phyloP scores from a whole-genome alignment of 2,329 filamentous ascomycete genomes.

The Rhynchosporium secalis region DNA sequence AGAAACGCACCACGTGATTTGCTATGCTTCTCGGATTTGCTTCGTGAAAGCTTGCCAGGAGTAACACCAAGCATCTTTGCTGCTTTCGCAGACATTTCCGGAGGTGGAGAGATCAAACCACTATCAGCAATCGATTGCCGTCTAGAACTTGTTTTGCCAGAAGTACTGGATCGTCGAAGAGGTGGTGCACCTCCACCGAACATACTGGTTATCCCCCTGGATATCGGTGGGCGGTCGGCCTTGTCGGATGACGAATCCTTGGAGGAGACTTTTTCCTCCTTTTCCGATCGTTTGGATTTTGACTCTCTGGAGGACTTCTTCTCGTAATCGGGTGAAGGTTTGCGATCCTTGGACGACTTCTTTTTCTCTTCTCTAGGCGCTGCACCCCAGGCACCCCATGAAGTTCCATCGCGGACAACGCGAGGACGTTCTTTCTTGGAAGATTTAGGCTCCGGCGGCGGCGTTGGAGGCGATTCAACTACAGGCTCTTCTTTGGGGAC shows the following conservation, averaged over 20 bases:
- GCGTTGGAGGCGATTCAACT: constrained; percentile 36
- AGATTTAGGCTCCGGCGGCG: constrained; percentile 48
- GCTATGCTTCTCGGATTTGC: constrained; percentile 50
- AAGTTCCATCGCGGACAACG: constrained; percentile 66
- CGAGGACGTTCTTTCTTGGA: constrained; percentile 76
- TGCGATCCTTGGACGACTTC: constrained; percentile 39
- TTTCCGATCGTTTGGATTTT: constrained; percentile 59
- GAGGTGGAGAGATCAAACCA: constrained; percentile 69
- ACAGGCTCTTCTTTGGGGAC: constrained; percentile 17
- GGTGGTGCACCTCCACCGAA: constrained; percentile 69
- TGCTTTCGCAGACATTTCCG: constrained; percentile 70
- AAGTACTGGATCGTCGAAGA: constrained; percentile 57
- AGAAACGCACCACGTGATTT: constrained; percentile 44
- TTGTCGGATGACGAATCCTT: constrained; percentile 70
- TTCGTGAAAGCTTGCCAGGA: constrained; percentile 49
- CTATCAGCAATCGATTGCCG: constrained; percentile 67
- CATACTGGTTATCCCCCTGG: constrained; percentile 57
- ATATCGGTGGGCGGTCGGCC: constrained; percentile 45
- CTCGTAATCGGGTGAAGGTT: constrained; percentile 31
- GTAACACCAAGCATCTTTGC: constrained; percentile 71
- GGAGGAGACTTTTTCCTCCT: constrained; percentile 62
- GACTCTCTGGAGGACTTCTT: constrained; percentile 49
- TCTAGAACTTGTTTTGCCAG: constrained; percentile 61
- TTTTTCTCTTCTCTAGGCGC: constrained; percentile 46
- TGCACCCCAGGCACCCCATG: constrained; percentile 76